phyloP scores from a whole-genome alignment of 371 early-diverging fungal species.

The Chytridium lagenaria region DNA sequence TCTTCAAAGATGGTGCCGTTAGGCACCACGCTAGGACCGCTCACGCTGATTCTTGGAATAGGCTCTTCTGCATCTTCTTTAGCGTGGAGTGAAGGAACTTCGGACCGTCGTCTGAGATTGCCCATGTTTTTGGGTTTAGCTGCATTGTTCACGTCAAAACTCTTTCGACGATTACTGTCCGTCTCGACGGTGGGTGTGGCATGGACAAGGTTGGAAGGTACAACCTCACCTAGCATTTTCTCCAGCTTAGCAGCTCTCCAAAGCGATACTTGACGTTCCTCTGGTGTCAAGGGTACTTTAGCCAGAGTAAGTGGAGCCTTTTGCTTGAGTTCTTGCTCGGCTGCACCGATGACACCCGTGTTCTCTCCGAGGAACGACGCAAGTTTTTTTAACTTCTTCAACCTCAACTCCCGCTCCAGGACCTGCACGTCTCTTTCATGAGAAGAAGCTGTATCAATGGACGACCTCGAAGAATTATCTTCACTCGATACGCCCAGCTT shows the following conservation, averaged over 20 bases:
- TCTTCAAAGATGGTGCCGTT: no score
- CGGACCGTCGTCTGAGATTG: not conserved
- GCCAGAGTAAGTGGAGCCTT: not conserved
- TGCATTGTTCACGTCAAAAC: not conserved
- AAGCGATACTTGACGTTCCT: conserved; percentile 33
- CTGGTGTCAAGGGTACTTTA: conserved; percentile 35
- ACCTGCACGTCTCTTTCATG: not conserved
- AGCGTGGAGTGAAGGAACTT: not conserved
- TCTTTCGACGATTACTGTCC: not conserved
- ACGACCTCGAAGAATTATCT: no score
- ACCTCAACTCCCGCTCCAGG: conserved; percentile 14
- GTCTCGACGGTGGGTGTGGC: not conserved
- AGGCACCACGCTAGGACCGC: no score
- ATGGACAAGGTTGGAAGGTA: conserved; percentile 28
- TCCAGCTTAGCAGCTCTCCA: conserved; percentile 40
- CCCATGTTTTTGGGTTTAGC: not conserved
- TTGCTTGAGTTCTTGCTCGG: conserved; percentile 17
- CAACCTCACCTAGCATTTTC: conserved; percentile 38
- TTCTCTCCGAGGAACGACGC: conserved; percentile 46
- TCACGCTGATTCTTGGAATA: no score
- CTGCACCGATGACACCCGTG: conserved; percentile 28
- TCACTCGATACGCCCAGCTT: no score
- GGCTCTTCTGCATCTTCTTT: not conserved
- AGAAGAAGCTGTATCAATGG: no score
- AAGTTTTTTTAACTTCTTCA: conserved; percentile 48